Base-by-base conservation (phyloP, 108 stramenopile genomes). In the Mediolabrus comicus region DNA sequence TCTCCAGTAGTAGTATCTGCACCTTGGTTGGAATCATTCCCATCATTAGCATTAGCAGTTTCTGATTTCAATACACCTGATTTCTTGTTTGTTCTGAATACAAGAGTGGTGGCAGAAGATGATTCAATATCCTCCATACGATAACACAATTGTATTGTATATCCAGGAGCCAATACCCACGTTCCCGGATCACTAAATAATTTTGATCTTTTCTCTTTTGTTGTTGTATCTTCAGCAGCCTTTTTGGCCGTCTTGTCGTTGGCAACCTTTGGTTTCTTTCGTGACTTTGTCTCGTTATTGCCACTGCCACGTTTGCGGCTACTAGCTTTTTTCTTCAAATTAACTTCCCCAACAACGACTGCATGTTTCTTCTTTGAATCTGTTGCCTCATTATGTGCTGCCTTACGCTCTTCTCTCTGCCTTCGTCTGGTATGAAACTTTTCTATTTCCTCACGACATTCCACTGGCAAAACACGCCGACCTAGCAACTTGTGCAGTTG, bases 401-500 rank as follows among this genome's bases (percentile, higher is more conserved):
- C 62, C 16, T 58, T 65, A 32, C 62, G 22, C 16, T 53, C 64
- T 56, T 34, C 41, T 38, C 33, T 55, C 65, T 30, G 25, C 74
- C 9, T 36, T 57, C 51, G 19, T 26, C 39, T 65, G 6, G 66
- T 46, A 39, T 39, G 70, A 65, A 69, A 51, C 16, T 58, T 27
- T 28, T 75, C 75, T 30, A 83, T 83, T 35, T 77, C 83, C 24
- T 66, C 65, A 0, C 59, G 17, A 55, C 61, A 81, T 61, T 75
- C 78, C 11, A 26, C 35, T 16, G 78, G 81, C 3, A 84, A 16
- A 12, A 75, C 64, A 32, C 67, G 53, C 22, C 67, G 73, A 19
- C 73, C 71, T 8, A 84, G 59, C 22, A 82, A 59, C 38, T 81
- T 75, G 43, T 76, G 55, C 27, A 83, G 76, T 64, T 83, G 71